These are phyloP conservation scores for Aspergillus nanangensis DNA, from an alignment of 495 filamentous ascomycete genomes.

Conservation along the genomic window DNA sequence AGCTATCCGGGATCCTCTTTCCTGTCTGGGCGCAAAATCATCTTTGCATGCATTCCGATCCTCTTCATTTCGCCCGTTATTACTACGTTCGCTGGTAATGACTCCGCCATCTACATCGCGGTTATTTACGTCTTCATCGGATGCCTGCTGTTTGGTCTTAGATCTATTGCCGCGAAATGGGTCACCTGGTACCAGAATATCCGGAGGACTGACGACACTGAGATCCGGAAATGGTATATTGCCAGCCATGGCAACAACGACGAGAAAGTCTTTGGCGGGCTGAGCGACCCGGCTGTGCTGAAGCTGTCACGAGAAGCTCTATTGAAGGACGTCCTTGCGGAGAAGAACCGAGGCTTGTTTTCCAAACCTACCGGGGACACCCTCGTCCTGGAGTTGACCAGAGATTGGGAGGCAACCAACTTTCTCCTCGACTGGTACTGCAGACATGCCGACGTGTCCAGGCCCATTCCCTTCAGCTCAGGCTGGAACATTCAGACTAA, in stretches of 20 bases:
- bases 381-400: conserved; percentile 44
- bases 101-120: conserved; percentile 43
- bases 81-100: conserved; percentile 42
- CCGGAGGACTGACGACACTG: conserved; percentile 40
- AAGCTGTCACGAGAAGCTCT: conserved; percentile 46
- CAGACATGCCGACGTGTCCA: conserved; percentile 42
- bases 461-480: conserved; percentile 55
- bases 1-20: conserved; percentile 52
- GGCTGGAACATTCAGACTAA: conserved; percentile 58
- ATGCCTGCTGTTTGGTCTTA: conserved; percentile 39
- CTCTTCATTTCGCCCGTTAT: conserved; percentile 44
- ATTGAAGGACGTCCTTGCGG: conserved; percentile 36
- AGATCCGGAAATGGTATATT: conserved; percentile 47
- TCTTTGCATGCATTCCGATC: conserved; percentile 41
- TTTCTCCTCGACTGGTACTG: conserved; percentile 59
- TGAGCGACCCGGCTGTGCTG: conserved; percentile 40
- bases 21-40: conserved; percentile 44
- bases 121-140: conserved; percentile 43
- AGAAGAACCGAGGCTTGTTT: conserved; percentile 40
- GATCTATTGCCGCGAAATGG: conserved; percentile 45
- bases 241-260: conserved; percentile 26
- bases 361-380: conserved; percentile 34
- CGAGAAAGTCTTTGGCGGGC: conserved; percentile 30
- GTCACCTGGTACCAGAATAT: conserved; percentile 46
- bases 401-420: conserved; percentile 52